Evolutionary conservation across 169 alveolate genomes (phyloP), one percentile per base, ranked within the genome.

Genomic region (Cryptosporidium canis): DNA sequence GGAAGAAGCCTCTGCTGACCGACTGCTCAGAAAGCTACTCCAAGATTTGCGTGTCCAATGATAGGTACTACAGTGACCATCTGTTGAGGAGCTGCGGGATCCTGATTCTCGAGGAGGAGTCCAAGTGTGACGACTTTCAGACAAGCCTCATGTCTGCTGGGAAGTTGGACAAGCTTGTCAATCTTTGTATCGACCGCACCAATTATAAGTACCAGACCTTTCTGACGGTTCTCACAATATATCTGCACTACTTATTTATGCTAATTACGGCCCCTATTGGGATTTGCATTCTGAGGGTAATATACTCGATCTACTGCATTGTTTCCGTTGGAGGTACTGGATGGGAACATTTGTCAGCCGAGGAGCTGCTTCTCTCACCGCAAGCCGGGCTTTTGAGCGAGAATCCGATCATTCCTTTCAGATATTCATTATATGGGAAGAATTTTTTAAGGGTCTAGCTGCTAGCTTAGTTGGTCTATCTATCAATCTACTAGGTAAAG

Each of bases 251-350:
- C 41, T 11, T 58, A 21, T 77, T 77, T n/a, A 77, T 77, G 65
- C 31, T 77, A 37, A 31, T 77, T 33, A 77, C 55, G 7, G 61
- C 55, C 37, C 77, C 87, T 35, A 27, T 77, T 35, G 87, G 87
- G n/a, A 3, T 58, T 18, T 41, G 77, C 33, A 43, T 77, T 5
- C 31, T 77, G 51, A 77, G 72, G 44, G 64, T 77, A 41, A 43
- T 77, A 21, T 77, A 77, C 27, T 77, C 87, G 16, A 39, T 77
- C 24, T 77, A 77, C 31, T 77, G 87, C 43, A 77, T 77, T 41
- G 39, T 58, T 61, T 29, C 87, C 11, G 87, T 77, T 35, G 87
- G 87, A 58, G 87, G 87, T 44, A 77, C 77, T 14, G 87, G 87
- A 18, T 77, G 87, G 87, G 87, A 77, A 55, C 33, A 58, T 63